phyloP scores from a whole-genome alignment of 768 basidiomycete species.

The Suillus subaureus region DNA sequence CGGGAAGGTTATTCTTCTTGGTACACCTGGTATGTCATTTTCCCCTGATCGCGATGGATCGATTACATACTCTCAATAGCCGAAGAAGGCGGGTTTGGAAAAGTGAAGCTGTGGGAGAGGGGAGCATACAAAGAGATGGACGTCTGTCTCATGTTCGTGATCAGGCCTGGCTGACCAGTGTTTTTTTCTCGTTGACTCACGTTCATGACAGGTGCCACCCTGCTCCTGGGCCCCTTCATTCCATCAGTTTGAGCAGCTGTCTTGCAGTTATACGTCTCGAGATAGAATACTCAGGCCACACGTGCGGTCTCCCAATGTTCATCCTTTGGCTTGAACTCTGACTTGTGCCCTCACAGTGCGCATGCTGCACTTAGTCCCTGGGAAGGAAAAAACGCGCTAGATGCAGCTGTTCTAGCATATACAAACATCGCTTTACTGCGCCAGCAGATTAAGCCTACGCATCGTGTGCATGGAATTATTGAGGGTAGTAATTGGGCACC shows the following conservation, averaged over 20 bases:
- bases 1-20: slow-evolving; percentile 71
- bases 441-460: slow-evolving; percentile 78
- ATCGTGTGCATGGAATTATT: slow-evolving; percentile 81
- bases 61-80: slow-evolving; percentile 40
- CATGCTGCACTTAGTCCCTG: slow-evolving; percentile 82
- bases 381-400: slow-evolving; percentile 83
- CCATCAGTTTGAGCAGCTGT: slow-evolving; percentile 63
- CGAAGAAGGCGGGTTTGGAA: slow-evolving; percentile 80
- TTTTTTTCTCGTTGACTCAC: slow-evolving; percentile 2
- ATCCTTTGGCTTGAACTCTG: neutral
- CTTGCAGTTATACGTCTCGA: slow-evolving; percentile 62
- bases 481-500: slow-evolving; percentile 75
- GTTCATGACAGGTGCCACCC: slow-evolving; percentile 68
- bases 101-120: slow-evolving; percentile 64
- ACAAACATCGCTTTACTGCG: slow-evolving; percentile 77
- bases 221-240: slow-evolving; percentile 72
- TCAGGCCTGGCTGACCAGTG: neutral
- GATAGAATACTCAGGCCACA: slow-evolving; percentile 74
- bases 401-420: slow-evolving; percentile 87
- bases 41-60: neutral
- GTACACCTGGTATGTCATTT: slow-evolving; percentile 65
- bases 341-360: slow-evolving; percentile 46
- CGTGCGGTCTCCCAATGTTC: slow-evolving; percentile 42
- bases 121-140: slow-evolving; percentile 80
- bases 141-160: slow-evolving; percentile 68